These are phyloP conservation scores for Septoria linicola DNA, from an alignment of 2,329 filamentous ascomycete species.

Conservation along the genomic window DNA sequence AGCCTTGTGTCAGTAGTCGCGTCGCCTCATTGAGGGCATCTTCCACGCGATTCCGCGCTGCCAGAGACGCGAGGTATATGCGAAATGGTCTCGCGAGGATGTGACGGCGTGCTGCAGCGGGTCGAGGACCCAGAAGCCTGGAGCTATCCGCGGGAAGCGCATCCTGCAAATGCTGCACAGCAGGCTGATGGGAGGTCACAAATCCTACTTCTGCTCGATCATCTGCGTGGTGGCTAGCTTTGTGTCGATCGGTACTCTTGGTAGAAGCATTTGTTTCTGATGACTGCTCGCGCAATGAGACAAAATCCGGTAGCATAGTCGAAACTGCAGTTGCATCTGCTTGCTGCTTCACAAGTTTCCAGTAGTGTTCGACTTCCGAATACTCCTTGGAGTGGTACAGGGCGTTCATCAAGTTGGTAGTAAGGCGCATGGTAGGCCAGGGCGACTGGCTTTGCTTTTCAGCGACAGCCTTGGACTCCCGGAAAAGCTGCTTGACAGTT, in stretches of 20 bases:
- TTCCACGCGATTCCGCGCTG: slow-evolving; percentile 49
- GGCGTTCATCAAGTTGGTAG: slow-evolving; percentile 67
- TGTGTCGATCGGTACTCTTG: neutral
- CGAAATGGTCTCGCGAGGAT: slow-evolving; percentile 51
- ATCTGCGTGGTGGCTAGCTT: neutral
- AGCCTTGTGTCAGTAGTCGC: slow-evolving; percentile 64
- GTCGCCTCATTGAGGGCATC: slow-evolving; percentile 48
- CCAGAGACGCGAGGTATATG: slow-evolving; percentile 54
- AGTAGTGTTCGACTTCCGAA: slow-evolving; percentile 63
- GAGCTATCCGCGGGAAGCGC: neutral
- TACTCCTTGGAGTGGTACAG: slow-evolving; percentile 59
- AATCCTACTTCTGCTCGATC: slow-evolving; percentile 24
- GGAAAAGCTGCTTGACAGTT: slow-evolving; percentile 56
- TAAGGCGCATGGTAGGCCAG: slow-evolving; percentile 42
- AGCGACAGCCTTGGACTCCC: slow-evolving; percentile 46
- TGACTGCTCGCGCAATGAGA: slow-evolving; percentile 1
- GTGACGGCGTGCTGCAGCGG: slow-evolving; percentile 18
- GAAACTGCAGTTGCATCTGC: slow-evolving; percentile 42
- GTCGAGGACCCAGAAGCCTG: slow-evolving; percentile 14
- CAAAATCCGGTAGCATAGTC: slow-evolving; percentile 25
- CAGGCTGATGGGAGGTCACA: neutral
- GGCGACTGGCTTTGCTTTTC: slow-evolving; percentile 7
- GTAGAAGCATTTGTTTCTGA: neutral
- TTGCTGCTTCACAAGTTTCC: slow-evolving; percentile 60
- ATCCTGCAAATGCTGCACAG: neutral